A percentile compares a stretch with the other conserved stretches of the same genome.
These are phyloP conservation scores for Colletotrichum navitas DNA, from an alignment of 2,329 filamentous ascomycete genomes.

Conservation along the genomic window DNA sequence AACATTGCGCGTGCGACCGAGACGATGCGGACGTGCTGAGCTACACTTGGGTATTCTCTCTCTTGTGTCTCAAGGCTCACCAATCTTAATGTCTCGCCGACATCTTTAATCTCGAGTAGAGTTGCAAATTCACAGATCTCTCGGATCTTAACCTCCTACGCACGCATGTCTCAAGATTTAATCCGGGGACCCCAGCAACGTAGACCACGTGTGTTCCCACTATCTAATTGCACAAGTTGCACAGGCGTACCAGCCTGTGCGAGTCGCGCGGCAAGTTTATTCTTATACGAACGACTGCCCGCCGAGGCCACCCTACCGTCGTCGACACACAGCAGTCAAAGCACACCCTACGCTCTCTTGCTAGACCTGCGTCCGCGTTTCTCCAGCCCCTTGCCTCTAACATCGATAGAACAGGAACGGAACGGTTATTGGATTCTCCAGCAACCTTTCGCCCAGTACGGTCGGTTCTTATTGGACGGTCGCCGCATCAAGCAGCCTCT, in stretches of 20 bases:
- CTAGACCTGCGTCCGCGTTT: background rate
- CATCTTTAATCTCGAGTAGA: background rate
- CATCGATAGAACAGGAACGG: slow-evolving; percentile 15
- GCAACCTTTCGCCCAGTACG: slow-evolving; percentile 15
- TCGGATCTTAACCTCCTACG: background rate
- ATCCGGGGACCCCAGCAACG: background rate
- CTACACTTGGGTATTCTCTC: background rate
- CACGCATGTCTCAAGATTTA: background rate
- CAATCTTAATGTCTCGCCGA: too few species aligned
- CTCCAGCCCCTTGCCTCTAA: slow-evolving; percentile 5
- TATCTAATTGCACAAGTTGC: background rate
- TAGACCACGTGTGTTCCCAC: background rate
- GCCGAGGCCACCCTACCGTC: background rate
- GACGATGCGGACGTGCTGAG: background rate
- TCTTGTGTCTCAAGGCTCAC: background rate
- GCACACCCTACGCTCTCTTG: background rate
- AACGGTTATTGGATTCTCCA: slow-evolving; percentile 18
- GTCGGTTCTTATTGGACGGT: background rate
- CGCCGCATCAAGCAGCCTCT: background rate
- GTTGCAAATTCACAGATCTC: background rate
- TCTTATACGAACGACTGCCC: slow-evolving; percentile 17
- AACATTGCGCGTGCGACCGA: background rate
- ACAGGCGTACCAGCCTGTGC: slow-evolving; percentile 8
- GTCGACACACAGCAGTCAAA: slow-evolving; percentile 12
- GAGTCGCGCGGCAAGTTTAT: slow-evolving; percentile 24